A percentile compares a stretch with the other conserved stretches of the same genome.
These are phyloP conservation scores for Colletotrichum higginsianum DNA, from an alignment of 2,329 filamentous ascomycete genomes.

Conservation along the genomic window DNA sequence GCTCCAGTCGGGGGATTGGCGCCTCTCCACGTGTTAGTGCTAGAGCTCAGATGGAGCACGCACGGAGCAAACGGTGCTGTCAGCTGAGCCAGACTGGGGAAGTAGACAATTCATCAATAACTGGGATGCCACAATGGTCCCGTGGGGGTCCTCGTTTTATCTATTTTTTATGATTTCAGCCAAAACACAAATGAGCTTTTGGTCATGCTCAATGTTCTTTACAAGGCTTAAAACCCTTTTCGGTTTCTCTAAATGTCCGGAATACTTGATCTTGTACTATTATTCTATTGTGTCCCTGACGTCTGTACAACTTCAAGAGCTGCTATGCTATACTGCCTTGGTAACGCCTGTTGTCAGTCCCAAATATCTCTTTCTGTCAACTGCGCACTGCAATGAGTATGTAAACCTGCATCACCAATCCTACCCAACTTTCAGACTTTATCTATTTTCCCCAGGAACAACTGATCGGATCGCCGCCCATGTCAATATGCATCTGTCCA, in stretches of 20 bases:
- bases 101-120: no score
- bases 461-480: slow-evolving; percentile 11
- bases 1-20: slow-evolving; percentile 4
- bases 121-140: no score
- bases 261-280: no score
- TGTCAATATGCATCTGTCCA: not conserved
- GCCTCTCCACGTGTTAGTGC: slow-evolving; percentile 22
- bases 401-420: slow-evolving; percentile 2
- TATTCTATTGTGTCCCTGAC: no score
- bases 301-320: no score
- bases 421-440: not conserved
- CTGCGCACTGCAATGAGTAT: not conserved
- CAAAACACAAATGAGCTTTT: no score
- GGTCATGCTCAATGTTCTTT: no score
- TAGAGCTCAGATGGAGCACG: slow-evolving; percentile 39
- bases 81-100: slow-evolving; percentile 1
- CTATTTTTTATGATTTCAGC: no score
- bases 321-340: no score
- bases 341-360: not conserved
- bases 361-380: slow-evolving; percentile 14
- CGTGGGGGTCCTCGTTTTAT: no score
- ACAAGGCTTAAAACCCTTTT: no score
- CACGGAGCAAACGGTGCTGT: slow-evolving; percentile 30
- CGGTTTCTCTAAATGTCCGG: no score
- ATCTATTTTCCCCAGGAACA: slow-evolving; percentile 7